These are phyloP conservation scores for Bruguiera sexangula DNA, from an alignment of 345 rosid species.

Conservation along the genomic window DNA sequence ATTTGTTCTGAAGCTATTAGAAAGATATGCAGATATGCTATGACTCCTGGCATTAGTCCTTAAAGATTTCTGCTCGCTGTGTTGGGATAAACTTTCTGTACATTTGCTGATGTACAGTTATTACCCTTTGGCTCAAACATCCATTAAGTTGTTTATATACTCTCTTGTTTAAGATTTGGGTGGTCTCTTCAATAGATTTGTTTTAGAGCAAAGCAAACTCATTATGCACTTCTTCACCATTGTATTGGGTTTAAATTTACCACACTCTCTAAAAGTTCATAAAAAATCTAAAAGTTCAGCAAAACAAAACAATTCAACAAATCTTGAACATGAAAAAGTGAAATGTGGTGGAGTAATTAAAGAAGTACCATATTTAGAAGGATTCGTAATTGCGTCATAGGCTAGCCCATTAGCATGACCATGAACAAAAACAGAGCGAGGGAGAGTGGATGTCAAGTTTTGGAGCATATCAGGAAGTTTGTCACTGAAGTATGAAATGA, in stretches of 20 bases:
- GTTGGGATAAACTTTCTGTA: not conserved
- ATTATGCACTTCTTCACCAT: not conserved
- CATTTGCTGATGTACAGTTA: too few species aligned
- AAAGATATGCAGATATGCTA: not conserved
- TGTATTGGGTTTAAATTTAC: not conserved
- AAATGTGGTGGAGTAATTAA: not conserved
- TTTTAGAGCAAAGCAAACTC: not conserved
- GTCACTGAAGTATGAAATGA: constrained; percentile 26
- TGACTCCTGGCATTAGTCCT: not conserved
- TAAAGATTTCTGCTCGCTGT: not conserved
- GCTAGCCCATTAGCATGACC: constrained; percentile 23
- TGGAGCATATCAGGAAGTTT: constrained; percentile 30
- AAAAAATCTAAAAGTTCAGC: too few species aligned
- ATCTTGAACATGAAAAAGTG: too few species aligned
- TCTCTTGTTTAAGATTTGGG: too few species aligned
- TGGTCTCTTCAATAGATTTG: too few species aligned
- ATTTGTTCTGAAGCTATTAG: not conserved
- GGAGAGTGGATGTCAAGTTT: constrained; percentile 30
- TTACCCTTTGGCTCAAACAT: too few species aligned
- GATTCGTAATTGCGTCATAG: constrained; percentile 30
- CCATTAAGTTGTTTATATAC: not conserved
- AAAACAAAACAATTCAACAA: too few species aligned
- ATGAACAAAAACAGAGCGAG: constrained; percentile 26
- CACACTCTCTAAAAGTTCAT: too few species aligned
- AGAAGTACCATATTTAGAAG: constrained; percentile 21